A percentile compares a stretch with the other conserved stretches of the same genome.
Evolutionary conservation across 306 rosid species (phyloP).

Genomic region (Prunus persica): DNA sequence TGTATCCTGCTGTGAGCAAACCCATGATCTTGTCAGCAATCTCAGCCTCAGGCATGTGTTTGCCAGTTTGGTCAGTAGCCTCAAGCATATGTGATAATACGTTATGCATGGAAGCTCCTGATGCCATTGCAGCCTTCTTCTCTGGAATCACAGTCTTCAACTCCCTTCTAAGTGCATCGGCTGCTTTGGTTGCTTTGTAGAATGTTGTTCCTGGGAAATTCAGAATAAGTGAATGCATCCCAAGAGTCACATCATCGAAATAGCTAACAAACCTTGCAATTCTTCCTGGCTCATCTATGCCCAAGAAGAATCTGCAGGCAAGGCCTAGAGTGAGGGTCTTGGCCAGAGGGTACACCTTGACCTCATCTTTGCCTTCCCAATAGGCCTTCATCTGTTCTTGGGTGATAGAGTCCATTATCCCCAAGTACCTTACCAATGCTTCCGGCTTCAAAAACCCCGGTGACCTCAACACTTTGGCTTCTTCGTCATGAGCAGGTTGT

Average conservation of each 20-base stretch:
- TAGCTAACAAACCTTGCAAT: constrained; percentile 21
- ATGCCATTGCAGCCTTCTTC: constrained; percentile 49
- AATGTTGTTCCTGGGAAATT: constrained; percentile 40
- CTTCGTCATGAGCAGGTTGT: constrained; percentile 1
- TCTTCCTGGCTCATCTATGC: constrained; percentile 24
- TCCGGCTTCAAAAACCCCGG: constrained; percentile 53
- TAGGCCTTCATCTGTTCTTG: constrained; percentile 32
- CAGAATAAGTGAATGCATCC: constrained; percentile 38
- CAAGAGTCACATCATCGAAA: constrained; percentile 34
- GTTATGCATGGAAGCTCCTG: constrained; percentile 43
- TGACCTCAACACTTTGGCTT: constrained; percentile 4
- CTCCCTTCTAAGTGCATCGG: constrained; percentile 38
- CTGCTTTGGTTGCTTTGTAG: constrained; percentile 29
- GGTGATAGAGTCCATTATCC: constrained; percentile 35
- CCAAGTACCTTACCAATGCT: constrained; percentile 43
- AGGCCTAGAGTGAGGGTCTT: constrained; percentile 34
- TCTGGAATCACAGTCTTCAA: constrained; percentile 36
- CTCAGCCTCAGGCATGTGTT: constrained; percentile 55
- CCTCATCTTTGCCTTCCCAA: constrained; percentile 45
- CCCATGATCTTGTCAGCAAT: constrained; percentile 32
- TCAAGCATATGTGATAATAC: constrained; percentile 48
- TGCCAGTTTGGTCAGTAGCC: constrained; percentile 44
- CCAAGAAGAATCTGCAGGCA: constrained; percentile 40
- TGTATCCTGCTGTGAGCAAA: constrained; percentile 14
- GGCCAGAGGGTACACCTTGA: constrained; percentile 36